Conservation (phyloP, 2,329 filamentous ascomycete genomes). For the Diplodia corticola region DNA sequence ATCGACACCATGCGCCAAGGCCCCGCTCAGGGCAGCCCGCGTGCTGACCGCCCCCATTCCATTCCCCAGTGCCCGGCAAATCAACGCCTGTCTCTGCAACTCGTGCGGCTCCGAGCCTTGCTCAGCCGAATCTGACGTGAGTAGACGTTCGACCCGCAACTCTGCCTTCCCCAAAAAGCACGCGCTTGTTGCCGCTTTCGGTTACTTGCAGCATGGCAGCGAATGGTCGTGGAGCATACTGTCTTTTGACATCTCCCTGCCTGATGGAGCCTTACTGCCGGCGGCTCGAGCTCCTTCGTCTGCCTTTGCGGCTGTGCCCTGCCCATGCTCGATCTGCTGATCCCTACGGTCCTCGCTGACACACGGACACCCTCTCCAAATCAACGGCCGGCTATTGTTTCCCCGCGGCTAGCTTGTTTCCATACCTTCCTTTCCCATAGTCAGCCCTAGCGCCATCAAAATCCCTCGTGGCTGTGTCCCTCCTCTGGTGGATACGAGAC, state of each 20-base stretch:
- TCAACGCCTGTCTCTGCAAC: neutral
- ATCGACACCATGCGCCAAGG: neutral
- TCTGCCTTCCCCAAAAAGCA: neutral
- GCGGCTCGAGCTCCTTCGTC: no score
- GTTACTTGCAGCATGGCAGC: neutral
- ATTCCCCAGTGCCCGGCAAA: neutral
- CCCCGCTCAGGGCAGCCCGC: neutral
- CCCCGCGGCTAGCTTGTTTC: neutral
- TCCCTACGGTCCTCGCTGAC: neutral
- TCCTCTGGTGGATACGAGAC: neutral
- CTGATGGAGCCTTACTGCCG: neutral
- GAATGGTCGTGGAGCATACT: neutral
- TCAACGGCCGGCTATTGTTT: neutral
- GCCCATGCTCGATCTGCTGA: neutral
- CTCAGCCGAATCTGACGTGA: conserved; percentile 2
- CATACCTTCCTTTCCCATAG: neutral
- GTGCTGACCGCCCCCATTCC: neutral
- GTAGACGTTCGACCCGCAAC: conserved; percentile 5
- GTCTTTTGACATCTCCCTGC: neutral
- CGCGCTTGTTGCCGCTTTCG: neutral
- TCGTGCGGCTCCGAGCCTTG: neutral
- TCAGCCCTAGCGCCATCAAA: neutral
- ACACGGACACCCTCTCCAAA: neutral
- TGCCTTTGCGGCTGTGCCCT: neutral
- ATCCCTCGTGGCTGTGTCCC: neutral